These are phyloP conservation scores for Gillenia trifoliata DNA, from an alignment of 306 rosid species.

Conservation along the genomic window DNA sequence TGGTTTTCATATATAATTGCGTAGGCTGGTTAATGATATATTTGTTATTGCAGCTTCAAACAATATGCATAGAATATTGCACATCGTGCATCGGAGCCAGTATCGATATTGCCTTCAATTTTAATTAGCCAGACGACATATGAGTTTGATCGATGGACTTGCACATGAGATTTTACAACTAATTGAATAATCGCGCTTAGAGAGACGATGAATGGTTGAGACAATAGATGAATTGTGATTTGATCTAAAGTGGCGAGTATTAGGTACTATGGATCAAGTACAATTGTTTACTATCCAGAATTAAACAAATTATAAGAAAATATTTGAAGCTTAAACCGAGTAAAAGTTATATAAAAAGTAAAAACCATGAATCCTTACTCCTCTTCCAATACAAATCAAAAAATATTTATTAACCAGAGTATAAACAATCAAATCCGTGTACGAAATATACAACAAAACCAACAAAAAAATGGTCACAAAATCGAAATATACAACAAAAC, in stretches of 20 bases:
- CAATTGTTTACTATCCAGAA: no score
- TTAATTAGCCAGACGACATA: not conserved
- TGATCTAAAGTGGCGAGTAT: not conserved
- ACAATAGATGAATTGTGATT: not conserved
- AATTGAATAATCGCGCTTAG: not conserved
- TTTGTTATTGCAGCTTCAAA: no score
- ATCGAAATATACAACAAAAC: not conserved
- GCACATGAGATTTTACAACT: not conserved
- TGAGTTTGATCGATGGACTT: not conserved
- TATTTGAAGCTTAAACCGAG: not conserved
- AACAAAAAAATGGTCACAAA: not conserved
- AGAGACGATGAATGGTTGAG: not conserved
- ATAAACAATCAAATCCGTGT: not conserved
- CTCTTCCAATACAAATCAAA: not conserved
- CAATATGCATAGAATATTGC: no score
- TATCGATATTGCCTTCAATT: not conserved
- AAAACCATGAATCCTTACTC: not conserved
- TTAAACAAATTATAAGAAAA: not conserved
- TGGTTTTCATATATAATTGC: no score
- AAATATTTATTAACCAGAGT: not conserved
- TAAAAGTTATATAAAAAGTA: not conserved
- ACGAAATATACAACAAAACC: not conserved
- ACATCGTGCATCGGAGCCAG: not conserved
- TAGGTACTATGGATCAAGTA: not conserved
- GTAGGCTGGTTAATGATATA: no score